Conservation (phyloP, 768 basidiomycete genomes). For the Cyclocybe cylindracea region DNA sequence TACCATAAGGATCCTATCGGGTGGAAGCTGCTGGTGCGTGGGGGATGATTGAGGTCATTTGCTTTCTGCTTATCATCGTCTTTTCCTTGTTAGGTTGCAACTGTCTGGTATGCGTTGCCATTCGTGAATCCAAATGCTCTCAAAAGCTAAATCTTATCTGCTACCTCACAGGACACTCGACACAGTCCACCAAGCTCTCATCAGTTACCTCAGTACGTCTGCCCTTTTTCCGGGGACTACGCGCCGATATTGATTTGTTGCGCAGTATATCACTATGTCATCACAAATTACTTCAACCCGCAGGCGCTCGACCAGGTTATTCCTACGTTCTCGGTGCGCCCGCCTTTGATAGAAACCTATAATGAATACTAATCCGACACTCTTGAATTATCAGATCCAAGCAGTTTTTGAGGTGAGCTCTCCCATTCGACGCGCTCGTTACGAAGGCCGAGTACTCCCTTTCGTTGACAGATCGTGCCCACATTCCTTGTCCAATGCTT, state of each 20-base stretch:
- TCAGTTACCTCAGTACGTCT: not conserved
- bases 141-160: not conserved
- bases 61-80: not conserved
- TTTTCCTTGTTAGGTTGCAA: not conserved
- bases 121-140: not conserved
- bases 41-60: not conserved
- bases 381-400: no score
- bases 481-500: not conserved
- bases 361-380: no score
- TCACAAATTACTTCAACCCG: not conserved
- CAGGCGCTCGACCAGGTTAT: not conserved
- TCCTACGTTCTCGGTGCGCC: not conserved
- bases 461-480: not conserved
- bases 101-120: not conserved
- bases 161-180: not conserved
- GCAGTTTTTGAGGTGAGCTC: no score
- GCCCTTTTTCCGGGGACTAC: not conserved
- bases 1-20: not conserved
- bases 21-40: not conserved
- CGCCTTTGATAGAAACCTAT: no score
- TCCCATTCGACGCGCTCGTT: not conserved
- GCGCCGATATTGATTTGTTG: not conserved
- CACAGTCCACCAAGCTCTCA: not conserved
- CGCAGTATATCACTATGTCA: no score
- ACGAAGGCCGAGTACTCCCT: not conserved